phyloP scores from a whole-genome alignment of 2,329 filamentous ascomycete species.

The Thermoascus crustaceus region DNA sequence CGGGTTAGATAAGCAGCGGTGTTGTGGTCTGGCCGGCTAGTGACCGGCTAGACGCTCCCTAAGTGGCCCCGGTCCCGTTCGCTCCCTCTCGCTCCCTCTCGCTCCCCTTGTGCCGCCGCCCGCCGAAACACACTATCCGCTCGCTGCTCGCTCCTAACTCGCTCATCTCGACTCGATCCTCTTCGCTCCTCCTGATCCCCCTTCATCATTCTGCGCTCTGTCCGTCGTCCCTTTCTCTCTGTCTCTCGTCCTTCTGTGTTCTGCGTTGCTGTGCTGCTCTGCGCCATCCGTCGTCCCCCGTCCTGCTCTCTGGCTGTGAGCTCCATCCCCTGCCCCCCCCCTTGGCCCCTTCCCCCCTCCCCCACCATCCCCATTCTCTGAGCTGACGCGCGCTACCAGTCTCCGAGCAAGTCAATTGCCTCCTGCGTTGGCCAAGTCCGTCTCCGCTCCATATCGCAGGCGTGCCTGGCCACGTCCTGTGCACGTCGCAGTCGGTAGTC shows the following conservation, averaged over 20 bases:
- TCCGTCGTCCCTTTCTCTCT: no score
- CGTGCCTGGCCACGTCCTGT: slow-evolving; percentile 1
- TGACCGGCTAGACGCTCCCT: neutral
- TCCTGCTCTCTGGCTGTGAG: slow-evolving; percentile 5
- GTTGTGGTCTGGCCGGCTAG: neutral
- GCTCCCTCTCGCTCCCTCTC: slow-evolving; percentile 1
- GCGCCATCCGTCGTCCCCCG: no score
- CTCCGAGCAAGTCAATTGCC: slow-evolving; percentile 1
- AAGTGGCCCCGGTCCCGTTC: neutral
- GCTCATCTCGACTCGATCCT: slow-evolving; percentile 1
- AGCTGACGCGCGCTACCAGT: neutral
- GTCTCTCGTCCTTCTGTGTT: no score
- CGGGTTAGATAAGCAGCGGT: neutral
- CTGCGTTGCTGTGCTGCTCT: no score
- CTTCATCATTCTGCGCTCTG: neutral
- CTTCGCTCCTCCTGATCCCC: neutral
- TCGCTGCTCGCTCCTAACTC: neutral
- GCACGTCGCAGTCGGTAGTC: no score
- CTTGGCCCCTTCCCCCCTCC: slow-evolving; percentile 6
- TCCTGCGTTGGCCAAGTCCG: neutral
- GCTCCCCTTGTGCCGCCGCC: neutral
- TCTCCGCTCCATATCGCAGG: neutral
- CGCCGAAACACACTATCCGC: slow-evolving; percentile 4
- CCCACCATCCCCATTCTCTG: slow-evolving; percentile 3
- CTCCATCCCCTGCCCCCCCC: slow-evolving; percentile 3